Base-by-base conservation (phyloP, 2,329 filamentous ascomycete species). In the Cladorrhinum sp. region DNA sequence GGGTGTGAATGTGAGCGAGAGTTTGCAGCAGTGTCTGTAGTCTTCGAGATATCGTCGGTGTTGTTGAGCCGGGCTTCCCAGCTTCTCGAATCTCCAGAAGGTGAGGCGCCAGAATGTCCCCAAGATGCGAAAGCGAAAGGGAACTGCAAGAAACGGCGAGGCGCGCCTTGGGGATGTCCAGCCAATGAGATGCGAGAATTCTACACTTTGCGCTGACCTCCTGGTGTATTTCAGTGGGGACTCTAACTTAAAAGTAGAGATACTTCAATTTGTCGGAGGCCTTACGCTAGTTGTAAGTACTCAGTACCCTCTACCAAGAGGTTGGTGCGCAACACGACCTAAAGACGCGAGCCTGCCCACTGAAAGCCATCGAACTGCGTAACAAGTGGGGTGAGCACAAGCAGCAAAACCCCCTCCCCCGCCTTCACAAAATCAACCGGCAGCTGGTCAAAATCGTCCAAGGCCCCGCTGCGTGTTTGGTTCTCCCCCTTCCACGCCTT, bases 381-480 rank as follows among this genome's bases (percentile, higher is more conserved):
- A 59, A 58, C 46, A 48, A 39, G 64, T 58, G 59, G 55, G 59
- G 61, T 49, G 59, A 64, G 60, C 66, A 68, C 65, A 70, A 67
- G 61, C 63, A 55, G 59, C 48, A 64, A 64, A 70, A 68, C 65
- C 67, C 68, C 66, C 65, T 67, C 69, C 69, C 69, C 69, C 69
- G 66, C 70, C 68, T 69, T 65, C 62, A 65, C 64, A 68, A 69
- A 69, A 67, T 63, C 66, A 55, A 66, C 58, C 60, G 62, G 50
- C 60, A 60, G 54, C 28, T 64, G 58, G 53, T 65, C 67, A 68
- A 69, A 69, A 69, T 62, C 65, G 60, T 59, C 62, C 33, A 12
- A 64, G 60, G 62, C 58, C 54, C 64, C 58, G 60, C 63, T 66
- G 61, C 36, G 57, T 62, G 49, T 59, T 56, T 56, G 60, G 21